A percentile compares a stretch with the other conserved stretches of the same genome.
Evolutionary conservation across 148 eudicot species (phyloP).

Genomic region (Rhododendron griersonianum): DNA sequence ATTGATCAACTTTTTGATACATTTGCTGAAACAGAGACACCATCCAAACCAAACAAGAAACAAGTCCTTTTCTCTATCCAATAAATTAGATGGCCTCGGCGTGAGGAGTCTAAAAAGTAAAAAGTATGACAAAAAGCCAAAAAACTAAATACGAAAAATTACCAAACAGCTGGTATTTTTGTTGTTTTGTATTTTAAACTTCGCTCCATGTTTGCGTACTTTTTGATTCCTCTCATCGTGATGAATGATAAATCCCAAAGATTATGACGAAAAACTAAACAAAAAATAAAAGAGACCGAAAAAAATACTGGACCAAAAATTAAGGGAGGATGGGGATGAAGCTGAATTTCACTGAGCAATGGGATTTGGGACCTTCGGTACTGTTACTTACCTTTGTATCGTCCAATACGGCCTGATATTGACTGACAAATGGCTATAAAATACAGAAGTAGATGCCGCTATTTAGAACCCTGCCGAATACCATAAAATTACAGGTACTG

Average conservation of each 20-base stretch:
- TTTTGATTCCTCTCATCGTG: too few relatives aligned
- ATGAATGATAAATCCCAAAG: too few relatives aligned
- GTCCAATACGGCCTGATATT: not conserved
- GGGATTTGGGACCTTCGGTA: not conserved
- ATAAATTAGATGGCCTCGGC: not conserved
- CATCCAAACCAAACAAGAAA: not conserved
- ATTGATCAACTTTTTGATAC: not conserved
- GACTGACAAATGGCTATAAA: not conserved
- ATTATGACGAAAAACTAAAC: too few relatives aligned
- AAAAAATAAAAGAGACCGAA: too few relatives aligned
- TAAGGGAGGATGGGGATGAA: too few relatives aligned
- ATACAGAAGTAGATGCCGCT: not conserved
- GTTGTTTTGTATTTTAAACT: too few relatives aligned
- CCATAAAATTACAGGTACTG: not conserved
- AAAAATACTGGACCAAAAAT: too few relatives aligned
- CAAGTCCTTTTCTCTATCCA: not conserved
- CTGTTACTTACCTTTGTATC: not conserved
- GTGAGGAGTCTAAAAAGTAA: too few relatives aligned
- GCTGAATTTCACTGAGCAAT: not conserved
- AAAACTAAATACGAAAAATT: too few relatives aligned
- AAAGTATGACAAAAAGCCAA: too few relatives aligned
- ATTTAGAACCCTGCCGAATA: not conserved
- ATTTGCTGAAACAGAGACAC: not conserved
- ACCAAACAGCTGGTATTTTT: too few relatives aligned
- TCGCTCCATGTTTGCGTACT: too few relatives aligned